Conservation (phyloP, 495 filamentous ascomycete species). For the Aspergillus ellipticus region DNA sequence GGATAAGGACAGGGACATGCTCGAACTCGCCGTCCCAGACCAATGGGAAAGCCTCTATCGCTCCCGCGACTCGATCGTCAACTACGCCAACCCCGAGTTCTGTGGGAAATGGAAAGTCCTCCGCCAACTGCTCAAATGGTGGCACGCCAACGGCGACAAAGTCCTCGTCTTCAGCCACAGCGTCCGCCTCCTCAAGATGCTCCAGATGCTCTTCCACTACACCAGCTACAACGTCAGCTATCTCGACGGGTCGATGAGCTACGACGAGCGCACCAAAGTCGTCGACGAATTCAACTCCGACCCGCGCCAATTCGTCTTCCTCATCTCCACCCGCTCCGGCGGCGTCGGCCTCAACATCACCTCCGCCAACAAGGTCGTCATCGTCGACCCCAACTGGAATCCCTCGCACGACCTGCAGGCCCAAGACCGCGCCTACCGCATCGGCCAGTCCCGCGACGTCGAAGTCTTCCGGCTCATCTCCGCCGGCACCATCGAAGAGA, state of each 20-base stretch:
- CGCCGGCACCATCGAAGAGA: constrained; percentile 92
- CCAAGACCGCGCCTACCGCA: constrained; percentile 94
- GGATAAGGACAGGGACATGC: constrained; percentile 69
- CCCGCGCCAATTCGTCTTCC: constrained; percentile 84
- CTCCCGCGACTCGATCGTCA: constrained; percentile 72
- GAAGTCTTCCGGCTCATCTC: constrained; percentile 96
- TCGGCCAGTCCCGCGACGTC: constrained; percentile 88
- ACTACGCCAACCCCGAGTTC: constrained; percentile 84
- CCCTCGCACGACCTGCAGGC: constrained; percentile 91
- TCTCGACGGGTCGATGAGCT: constrained; percentile 82
- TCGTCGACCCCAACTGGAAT: constrained; percentile 98
- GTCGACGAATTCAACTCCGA: constrained; percentile 94
- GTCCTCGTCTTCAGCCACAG: constrained; percentile 92
- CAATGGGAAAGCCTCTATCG: constrained; percentile 73
- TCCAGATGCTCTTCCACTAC: constrained; percentile 80
- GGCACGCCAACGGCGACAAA: constrained; percentile 87
- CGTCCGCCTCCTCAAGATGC: constrained; percentile 79
- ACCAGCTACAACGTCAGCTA: constrained; percentile 92
- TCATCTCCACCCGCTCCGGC: constrained; percentile 91
- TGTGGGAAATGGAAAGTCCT: constrained; percentile 98
- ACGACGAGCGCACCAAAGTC: constrained; percentile 70
- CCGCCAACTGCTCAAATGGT: constrained; percentile 80
- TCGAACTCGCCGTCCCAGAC: constrained; percentile 71
- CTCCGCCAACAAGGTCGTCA: constrained; percentile 95
- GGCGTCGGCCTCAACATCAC: constrained; percentile 93